phyloP scores from a whole-genome alignment of 345 rosid genomes.

The Heritiera littoralis region DNA sequence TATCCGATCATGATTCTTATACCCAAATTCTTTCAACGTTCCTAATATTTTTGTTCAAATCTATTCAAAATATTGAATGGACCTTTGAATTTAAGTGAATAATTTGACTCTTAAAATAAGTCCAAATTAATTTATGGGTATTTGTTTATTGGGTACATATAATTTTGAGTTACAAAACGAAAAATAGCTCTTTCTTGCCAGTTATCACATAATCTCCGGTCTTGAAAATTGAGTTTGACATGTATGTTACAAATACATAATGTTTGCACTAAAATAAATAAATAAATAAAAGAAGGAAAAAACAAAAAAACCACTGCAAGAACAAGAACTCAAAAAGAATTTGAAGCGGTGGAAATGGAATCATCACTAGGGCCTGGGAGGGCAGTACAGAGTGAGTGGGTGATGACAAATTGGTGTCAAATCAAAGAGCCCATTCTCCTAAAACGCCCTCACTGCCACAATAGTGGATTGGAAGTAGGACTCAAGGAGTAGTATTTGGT shows the following conservation, averaged over 20 bases:
- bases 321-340: neutral
- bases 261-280: neutral
- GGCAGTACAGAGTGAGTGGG: neutral
- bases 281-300: neutral
- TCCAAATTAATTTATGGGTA: too few species aligned
- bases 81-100: too few species aligned
- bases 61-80: too few species aligned
- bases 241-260: neutral
- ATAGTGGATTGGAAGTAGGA: neutral
- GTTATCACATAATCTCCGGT: neutral
- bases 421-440: neutral
- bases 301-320: neutral
- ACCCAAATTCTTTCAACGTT: too few species aligned
- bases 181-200: neutral
- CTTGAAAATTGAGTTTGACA: neutral
- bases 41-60: too few species aligned
- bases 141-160: too few species aligned
- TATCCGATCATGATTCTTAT: too few species aligned
- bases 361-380: too few species aligned
- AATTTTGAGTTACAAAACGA: too few species aligned
- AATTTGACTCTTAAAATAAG: too few species aligned
- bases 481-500: neutral
- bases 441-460: neutral
- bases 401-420: slow-evolving; percentile 1
- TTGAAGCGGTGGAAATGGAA: neutral